phyloP scores from a whole-genome alignment of 2,329 filamentous ascomycete species.

The Alternaria alternata region DNA sequence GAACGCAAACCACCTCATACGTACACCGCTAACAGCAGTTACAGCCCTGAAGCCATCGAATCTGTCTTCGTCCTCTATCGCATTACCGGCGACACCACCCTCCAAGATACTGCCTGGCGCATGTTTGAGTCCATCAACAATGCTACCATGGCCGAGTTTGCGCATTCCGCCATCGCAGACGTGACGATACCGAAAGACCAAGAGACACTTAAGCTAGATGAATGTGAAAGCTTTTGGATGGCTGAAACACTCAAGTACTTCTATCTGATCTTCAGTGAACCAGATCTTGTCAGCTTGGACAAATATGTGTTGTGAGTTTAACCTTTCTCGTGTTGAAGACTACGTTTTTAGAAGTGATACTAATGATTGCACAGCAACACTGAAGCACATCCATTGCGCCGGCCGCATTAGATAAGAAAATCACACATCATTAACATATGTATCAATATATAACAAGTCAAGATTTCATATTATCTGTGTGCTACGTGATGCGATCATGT shows the following conservation, averaged over 20 bases:
- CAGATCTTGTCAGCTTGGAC: constrained; percentile 71
- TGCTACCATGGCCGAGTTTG: constrained; percentile 70
- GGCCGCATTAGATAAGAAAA: constrained; percentile 31
- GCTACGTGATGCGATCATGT: neutral
- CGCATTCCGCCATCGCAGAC: constrained; percentile 74
- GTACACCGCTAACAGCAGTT: neutral
- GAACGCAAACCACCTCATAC: neutral
- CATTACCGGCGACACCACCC: constrained; percentile 78
- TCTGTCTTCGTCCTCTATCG: constrained; percentile 91
- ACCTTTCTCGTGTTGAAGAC: neutral
- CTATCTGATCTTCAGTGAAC: constrained; percentile 79
- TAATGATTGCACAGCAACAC: constrained; percentile 53
- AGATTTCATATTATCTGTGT: neutral
- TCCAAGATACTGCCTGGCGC: constrained; percentile 83
- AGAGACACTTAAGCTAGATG: constrained; percentile 40
- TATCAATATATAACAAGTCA: neutral
- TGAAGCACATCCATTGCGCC: constrained; percentile 61
- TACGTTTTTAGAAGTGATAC: neutral
- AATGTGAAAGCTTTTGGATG: constrained; percentile 80
- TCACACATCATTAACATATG: neutral
- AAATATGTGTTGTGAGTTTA: constrained; percentile 65
- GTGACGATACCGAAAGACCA: constrained; percentile 57
- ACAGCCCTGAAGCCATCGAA: constrained; percentile 84
- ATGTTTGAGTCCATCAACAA: constrained; percentile 80
- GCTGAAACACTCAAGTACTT: constrained; percentile 94